Evolutionary conservation across 768 basidiomycete species (phyloP), one percentile per base, ranked within the genome.

Genomic region (Boletus rubescentipes): DNA sequence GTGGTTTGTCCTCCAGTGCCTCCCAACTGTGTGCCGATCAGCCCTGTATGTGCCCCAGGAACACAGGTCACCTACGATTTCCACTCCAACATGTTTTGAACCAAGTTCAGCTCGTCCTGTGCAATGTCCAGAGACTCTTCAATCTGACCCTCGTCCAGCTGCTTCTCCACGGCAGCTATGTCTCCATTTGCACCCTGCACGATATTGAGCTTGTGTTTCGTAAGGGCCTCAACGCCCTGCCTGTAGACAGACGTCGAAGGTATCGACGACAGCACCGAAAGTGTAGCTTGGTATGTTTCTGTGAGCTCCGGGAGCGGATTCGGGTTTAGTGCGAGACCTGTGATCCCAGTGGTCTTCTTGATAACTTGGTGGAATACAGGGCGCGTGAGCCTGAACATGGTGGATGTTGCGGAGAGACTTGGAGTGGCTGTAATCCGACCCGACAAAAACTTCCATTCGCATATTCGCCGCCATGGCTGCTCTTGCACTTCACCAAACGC

Each of bases 191-290:
- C 84, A 31, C 73, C 74, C 67, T 91, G 78, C 40, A 96, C 79
- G 52, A 91, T 79, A 64, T 75, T 79, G 54, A 96, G 80, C 66
- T 91, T 90, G 67, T 84, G 84, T 60, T 82, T 82, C n/a, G 86
- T 89, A 63, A 95, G 81, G 9, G 89, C 87, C 72, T 95, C 91
- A 30, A 84, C 85, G 49, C 89, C 86, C 72, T 96, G 93, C 54
- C 91, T 85, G 75, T 98, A 98, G 42, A 92, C 85, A 61, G 91
- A 90, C 47, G 86, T 81, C 57, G 78, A 71, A n/a, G 95, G 95
- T 55, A 97, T 82, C 51, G 79, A 72, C 9, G 80, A 73, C 46
- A 96, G 82, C 7, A 79, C 71, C 30, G 80, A 69, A 49, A 97
- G 84, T 7, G 94, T 97, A 47, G 81, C 77, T 65, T 86, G 75